These are phyloP conservation scores for Fraxinus platypoda DNA, from an alignment of 305 asterid genomes.

Conservation along the genomic window DNA sequence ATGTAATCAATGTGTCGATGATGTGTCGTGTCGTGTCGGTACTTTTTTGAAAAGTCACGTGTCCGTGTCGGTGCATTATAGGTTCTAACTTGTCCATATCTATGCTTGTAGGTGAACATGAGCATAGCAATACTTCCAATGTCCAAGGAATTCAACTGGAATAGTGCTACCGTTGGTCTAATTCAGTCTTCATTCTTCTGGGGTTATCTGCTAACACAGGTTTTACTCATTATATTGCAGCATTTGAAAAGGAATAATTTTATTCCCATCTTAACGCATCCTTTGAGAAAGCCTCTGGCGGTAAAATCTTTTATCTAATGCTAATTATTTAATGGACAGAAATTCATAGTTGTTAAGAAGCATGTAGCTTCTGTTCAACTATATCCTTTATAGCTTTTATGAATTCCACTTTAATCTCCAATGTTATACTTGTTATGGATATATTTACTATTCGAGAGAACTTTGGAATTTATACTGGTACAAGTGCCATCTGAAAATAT, in stretches of 20 bases:
- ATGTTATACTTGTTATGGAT: neutral
- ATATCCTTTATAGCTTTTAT: neutral
- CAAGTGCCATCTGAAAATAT: neutral
- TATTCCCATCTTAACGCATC: neutral
- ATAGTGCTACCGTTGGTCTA: constrained; percentile 93
- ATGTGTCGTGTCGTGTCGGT: too few relatives aligned
- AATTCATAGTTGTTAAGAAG: neutral
- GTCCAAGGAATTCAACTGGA: constrained; percentile 97
- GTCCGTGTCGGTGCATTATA: too few relatives aligned
- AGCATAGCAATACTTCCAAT: constrained; percentile 98
- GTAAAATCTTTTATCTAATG: neutral
- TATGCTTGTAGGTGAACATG: constrained; percentile 73
- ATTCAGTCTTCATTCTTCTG: constrained; percentile 99
- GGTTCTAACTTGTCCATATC: neutral
- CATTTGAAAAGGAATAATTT: neutral
- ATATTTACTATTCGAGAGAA: neutral
- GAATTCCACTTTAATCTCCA: neutral
- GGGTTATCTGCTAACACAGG: constrained; percentile 99
- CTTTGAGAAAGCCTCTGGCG: neutral
- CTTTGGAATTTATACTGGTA: neutral
- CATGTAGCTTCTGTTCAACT: neutral
- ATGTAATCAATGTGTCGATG: too few relatives aligned
- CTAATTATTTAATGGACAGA: neutral
- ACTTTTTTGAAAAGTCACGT: too few relatives aligned
- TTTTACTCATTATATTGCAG: constrained; percentile 23